phyloP scores from a whole-genome alignment of 1,284 basidiomycete genomes.

The Lentinula novae-zelandiae region DNA sequence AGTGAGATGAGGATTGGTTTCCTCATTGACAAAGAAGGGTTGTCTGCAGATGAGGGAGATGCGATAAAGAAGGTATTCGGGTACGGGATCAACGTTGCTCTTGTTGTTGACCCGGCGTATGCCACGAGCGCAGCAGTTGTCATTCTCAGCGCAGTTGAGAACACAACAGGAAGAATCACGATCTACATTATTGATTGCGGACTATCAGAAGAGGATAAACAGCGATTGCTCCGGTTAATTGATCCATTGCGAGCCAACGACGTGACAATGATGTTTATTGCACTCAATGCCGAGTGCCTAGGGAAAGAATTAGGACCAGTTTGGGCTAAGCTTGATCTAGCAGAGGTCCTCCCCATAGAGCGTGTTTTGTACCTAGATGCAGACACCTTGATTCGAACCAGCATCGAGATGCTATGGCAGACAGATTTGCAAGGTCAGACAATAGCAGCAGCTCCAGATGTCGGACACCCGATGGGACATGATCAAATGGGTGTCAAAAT shows the following conservation, averaged over 20 bases:
- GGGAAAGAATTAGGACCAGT: constrained; percentile 26
- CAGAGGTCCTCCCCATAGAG: constrained; percentile 43
- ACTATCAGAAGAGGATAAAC: constrained; percentile 32
- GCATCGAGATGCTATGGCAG: constrained; percentile 41
- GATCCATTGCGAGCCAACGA: constrained; percentile 19
- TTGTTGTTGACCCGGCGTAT: constrained; percentile 40
- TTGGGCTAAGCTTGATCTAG: constrained; percentile 53
- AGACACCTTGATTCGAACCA: constrained; percentile 44
- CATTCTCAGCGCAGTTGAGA: constrained; percentile 37
- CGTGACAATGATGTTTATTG: constrained; percentile 40
- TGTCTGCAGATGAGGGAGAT: neutral
- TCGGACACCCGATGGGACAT: constrained; percentile 50
- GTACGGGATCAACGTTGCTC: constrained; percentile 46
- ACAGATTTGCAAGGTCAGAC: constrained; percentile 36
- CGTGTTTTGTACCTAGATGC: constrained; percentile 51
- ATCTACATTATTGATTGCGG: constrained; percentile 50
- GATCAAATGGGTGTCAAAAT: constrained; percentile 20
- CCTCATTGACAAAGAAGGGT: constrained; percentile 25
- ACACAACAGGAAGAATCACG: constrained; percentile 37
- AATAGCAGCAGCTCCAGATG: constrained; percentile 43
- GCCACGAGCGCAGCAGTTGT: constrained; percentile 47
- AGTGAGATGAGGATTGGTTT: constrained; percentile 54
- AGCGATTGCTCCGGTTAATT: constrained; percentile 30
- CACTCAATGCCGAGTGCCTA: constrained; percentile 30
- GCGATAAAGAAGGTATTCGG: constrained; percentile 26